Base-by-base conservation (phyloP, 306 rosid species). In the Prunus armeniaca region DNA sequence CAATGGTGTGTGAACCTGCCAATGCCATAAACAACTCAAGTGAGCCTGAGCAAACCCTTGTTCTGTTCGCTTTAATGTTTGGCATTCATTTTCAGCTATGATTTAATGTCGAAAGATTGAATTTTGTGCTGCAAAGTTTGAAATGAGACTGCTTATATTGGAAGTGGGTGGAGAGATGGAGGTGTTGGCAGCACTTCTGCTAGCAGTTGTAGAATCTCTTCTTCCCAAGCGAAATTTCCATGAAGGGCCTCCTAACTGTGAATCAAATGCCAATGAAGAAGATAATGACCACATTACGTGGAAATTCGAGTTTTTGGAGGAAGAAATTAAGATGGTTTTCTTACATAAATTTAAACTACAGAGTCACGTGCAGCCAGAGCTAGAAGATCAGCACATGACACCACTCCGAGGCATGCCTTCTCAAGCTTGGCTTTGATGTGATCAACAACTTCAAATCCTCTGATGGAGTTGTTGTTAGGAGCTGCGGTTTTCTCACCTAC, bases 371-470 rank as follows among this genome's bases (percentile, higher is more conserved):
- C 94, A 46, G 91, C 85, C n/a, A 87, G 69, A 43, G 91, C 75
- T 58, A 87, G 90, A 60, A 89, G 76, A 87, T 89, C 94, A 71
- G 94, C 90, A 70, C 94, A 87, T 1, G 94, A 89, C 58, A 89
- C 89, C 30, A 82, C 87, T 50, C 79, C 19, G 0, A 90, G 90
- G 66, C 94, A 89, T 67, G 83, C 67, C 67, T 84, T 80, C 85
- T 89, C 94, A 24, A 89, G 82, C 20, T 72, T 30, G 22, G 83
- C 85, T 76, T 89, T 89, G 27, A 87, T 87, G n/a, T 68, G 75
- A 49, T 84, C 82, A 54, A 89, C 80, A 28, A 84, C 94, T 1
- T 86, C 65, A 77, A 84, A 89, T 57, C 91, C 91, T 84, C 90
- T 82, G 0, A 75, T 80, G 15, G 91, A 87, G 22, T 77, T 79